Conservation (phyloP, 2,329 filamentous ascomycete genomes). For the Ceratocystis cacaofunesta region DNA sequence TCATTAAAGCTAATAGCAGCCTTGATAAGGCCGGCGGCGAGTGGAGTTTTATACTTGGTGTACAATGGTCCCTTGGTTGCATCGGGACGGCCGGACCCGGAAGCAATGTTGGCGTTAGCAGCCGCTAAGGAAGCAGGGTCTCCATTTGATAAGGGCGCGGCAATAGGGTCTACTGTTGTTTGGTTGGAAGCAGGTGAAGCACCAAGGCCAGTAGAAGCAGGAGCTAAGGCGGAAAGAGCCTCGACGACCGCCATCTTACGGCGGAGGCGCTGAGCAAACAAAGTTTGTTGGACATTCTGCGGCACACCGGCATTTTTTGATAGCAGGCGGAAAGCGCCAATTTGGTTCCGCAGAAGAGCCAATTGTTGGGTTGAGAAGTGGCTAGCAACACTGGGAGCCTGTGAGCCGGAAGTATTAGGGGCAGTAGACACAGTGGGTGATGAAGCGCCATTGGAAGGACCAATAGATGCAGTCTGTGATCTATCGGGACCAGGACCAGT, state of each 20-base stretch:
- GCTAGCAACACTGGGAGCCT: slow-evolving; percentile 25
- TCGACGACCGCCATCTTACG: slow-evolving; percentile 34
- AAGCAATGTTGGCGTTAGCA: slow-evolving; percentile 25
- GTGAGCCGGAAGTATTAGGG: slow-evolving; percentile 19
- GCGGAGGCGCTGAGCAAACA: slow-evolving; percentile 61
- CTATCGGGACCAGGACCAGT: slow-evolving; percentile 18
- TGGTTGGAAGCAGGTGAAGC: slow-evolving; percentile 20
- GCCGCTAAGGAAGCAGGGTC: slow-evolving; percentile 19
- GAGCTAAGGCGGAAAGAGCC: slow-evolving; percentile 25
- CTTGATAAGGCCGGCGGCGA: slow-evolving; percentile 38
- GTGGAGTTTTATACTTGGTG: slow-evolving; percentile 63
- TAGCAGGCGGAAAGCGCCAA: slow-evolving; percentile 78
- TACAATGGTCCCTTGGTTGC: slow-evolving; percentile 39
- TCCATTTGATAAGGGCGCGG: slow-evolving; percentile 11
- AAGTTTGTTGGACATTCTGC: slow-evolving; percentile 59
- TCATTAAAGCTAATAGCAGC: slow-evolving; percentile 61
- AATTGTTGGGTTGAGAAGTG: slow-evolving; percentile 71
- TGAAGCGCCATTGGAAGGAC: slow-evolving; percentile 9
- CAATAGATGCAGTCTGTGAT: slow-evolving; percentile 2
- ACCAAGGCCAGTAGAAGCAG: slow-evolving; percentile 18
- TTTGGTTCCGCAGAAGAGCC: slow-evolving; percentile 65
- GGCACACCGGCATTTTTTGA: slow-evolving; percentile 78
- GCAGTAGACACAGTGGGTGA: slow-evolving; percentile 17
- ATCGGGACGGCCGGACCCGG: slow-evolving; percentile 22
- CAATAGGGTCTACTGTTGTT: slow-evolving; percentile 18